Percentiles rank a stretch among this genome's conserved stretches.
Evolutionary conservation across 2,329 filamentous ascomycete genomes (phyloP).

Genomic region (Phialophora tarda): DNA sequence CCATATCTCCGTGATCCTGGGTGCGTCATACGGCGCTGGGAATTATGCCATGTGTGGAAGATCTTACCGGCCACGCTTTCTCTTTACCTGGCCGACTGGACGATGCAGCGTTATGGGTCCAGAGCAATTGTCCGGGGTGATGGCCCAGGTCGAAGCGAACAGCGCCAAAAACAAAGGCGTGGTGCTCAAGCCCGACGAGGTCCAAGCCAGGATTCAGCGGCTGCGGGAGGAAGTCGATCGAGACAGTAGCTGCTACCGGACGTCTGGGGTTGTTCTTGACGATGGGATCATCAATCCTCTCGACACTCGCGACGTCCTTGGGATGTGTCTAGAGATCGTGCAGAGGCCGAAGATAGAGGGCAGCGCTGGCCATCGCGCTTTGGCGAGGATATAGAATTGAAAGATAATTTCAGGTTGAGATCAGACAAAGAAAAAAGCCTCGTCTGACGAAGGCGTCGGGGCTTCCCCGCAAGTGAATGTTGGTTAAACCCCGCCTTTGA

Average conservation of each 20-base stretch:
- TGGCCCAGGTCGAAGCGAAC: slow-evolving; percentile 45
- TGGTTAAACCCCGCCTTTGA: neutral
- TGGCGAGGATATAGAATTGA: slow-evolving; percentile 37
- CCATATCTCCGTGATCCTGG: slow-evolving; percentile 54
- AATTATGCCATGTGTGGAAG: slow-evolving; percentile 57
- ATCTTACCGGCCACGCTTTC: slow-evolving; percentile 50
- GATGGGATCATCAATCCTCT: slow-evolving; percentile 49
- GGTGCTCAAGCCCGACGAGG: slow-evolving; percentile 39
- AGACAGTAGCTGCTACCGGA: slow-evolving; percentile 47
- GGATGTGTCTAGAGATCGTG: slow-evolving; percentile 48
- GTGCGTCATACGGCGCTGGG: slow-evolving; percentile 54
- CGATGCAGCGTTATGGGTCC: slow-evolving; percentile 52
- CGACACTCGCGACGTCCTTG: slow-evolving; percentile 48
- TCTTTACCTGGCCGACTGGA: slow-evolving; percentile 52
- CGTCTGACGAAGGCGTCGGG: neutral
- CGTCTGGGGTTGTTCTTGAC: slow-evolving; percentile 45
- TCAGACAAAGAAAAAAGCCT: neutral
- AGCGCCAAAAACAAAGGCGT: slow-evolving; percentile 41
- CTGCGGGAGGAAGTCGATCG: slow-evolving; percentile 42
- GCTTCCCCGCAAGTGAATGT: neutral
- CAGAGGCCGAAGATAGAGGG: slow-evolving; percentile 40
- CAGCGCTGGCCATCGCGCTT: slow-evolving; percentile 39
- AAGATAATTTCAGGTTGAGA: neutral
- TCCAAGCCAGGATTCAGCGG: slow-evolving; percentile 39
- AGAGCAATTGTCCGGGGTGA: slow-evolving; percentile 50